Conservation (phyloP, 768 basidiomycete species). For the Pleurotus platypus region DNA sequence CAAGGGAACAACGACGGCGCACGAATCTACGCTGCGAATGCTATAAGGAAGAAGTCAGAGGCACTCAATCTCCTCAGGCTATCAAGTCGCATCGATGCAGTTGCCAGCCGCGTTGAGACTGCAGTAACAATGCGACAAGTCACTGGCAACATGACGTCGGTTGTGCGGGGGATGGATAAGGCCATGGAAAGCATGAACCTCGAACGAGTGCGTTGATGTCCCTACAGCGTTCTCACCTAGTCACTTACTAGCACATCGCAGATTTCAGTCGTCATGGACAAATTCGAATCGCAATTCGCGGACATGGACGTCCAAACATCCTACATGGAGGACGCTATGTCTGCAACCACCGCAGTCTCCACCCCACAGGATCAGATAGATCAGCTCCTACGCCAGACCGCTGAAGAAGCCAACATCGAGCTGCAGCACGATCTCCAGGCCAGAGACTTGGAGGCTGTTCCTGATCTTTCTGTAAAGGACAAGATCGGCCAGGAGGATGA, state of each 20-base stretch:
- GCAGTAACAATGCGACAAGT: conserved; percentile 98
- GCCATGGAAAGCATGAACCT: conserved; percentile 99
- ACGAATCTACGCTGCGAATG: conserved; percentile 96
- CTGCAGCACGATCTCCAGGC: conserved; percentile 84
- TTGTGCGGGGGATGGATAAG: conserved; percentile 97
- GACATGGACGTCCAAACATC: conserved; percentile 98
- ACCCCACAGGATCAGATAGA: conserved; percentile 99
- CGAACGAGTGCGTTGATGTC: conserved; percentile 64
- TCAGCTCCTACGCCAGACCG: conserved; percentile 84
- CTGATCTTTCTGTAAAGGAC: conserved; percentile 52
- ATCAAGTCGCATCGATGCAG: conserved; percentile 92
- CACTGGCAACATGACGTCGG: conserved; percentile 94
- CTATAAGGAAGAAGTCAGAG: conserved; percentile 98
- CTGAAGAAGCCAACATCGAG: conserved; percentile 96
- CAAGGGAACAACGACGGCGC: conserved; percentile 98
- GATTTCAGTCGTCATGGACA: conserved; percentile 99
- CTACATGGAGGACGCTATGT: conserved; percentile 98
- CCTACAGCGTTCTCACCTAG: background rate
- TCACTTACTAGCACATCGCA: conserved; percentile 23
- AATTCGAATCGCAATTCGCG: conserved; percentile 93
- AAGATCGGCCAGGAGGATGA: conserved; percentile 72
- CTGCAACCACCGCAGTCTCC: conserved; percentile 84
- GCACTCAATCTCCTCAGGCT: conserved; percentile 86
- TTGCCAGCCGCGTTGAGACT: conserved; percentile 94
- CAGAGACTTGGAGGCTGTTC: conserved; percentile 55